Evolutionary conservation across 805 yeast genomes (phyloP).

Genomic region (Kuraishia floccosa): DNA sequence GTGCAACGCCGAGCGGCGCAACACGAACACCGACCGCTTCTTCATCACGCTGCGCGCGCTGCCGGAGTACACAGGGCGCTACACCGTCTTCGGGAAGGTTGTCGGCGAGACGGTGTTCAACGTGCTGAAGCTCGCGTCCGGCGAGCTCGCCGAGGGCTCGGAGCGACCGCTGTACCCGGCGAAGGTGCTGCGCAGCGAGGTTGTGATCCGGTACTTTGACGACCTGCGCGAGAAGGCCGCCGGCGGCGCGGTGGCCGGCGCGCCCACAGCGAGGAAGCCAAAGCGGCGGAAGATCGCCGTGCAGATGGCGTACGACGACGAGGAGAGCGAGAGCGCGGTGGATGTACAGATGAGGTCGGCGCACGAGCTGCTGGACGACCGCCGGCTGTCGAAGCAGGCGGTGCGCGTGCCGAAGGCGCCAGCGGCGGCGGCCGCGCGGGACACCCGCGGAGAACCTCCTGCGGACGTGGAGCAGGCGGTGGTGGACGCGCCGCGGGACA

Average conservation of each 20-base stretch:
- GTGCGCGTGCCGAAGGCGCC: not conserved
- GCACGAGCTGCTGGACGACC: conserved; percentile 23
- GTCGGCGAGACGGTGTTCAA: conserved; percentile 45
- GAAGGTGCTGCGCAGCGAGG: conserved; percentile 24
- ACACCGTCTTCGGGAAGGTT: conserved; percentile 46
- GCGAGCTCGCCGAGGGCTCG: conserved; percentile 28
- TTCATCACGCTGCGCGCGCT: conserved; percentile 37
- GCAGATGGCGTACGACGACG: conserved; percentile 2
- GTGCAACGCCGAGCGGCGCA: conserved; percentile 22
- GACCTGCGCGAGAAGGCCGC: conserved; percentile 17
- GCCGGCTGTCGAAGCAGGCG: conserved; percentile 6
- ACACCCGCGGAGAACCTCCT: too few relatives aligned
- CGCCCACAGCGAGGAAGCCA: conserved; percentile 8
- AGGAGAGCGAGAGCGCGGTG: conserved; percentile 5
- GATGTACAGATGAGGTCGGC: conserved; percentile 27
- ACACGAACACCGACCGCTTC: conserved; percentile 25
- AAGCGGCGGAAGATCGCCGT: conserved; percentile 9
- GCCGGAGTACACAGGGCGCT: conserved; percentile 28
- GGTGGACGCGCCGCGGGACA: too few relatives aligned
- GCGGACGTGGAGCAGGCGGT: too few relatives aligned
- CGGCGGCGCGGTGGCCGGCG: conserved; percentile 1
- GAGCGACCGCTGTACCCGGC: conserved; percentile 43
- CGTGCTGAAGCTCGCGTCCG: conserved; percentile 34
- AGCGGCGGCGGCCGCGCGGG: too few relatives aligned
- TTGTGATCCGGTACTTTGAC: conserved; percentile 37